Percentiles rank a stretch among this genome's conserved stretches.
Evolutionary conservation across 83 land plant species (phyloP).

Genomic region (Picea abies): DNA sequence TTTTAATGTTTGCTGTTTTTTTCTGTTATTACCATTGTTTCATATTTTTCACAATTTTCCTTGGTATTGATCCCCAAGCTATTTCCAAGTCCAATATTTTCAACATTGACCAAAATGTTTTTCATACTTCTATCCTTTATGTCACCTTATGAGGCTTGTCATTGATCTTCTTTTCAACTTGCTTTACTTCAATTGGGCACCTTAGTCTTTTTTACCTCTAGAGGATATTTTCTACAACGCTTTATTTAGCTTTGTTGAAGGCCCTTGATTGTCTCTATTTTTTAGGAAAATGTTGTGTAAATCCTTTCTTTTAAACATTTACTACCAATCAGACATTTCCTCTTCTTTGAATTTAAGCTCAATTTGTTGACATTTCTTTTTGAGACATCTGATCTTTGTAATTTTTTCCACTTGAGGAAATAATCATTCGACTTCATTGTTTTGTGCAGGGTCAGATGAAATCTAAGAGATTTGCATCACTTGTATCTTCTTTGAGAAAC

Average conservation of each 20-base stretch:
- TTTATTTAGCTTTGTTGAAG: background rate
- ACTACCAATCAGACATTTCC: background rate
- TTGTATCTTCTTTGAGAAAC: conserved; percentile 33
- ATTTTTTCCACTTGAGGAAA: background rate
- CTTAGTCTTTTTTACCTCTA: background rate
- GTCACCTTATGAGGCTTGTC: too few relatives aligned
- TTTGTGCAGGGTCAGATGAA: conserved; percentile 40
- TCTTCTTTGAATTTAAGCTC: background rate
- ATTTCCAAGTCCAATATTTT: too few relatives aligned
- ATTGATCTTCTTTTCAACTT: too few relatives aligned
- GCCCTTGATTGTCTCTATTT: background rate
- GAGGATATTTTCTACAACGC: background rate
- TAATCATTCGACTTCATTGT: background rate
- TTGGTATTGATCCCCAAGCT: too few relatives aligned
- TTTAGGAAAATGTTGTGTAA: too few relatives aligned
- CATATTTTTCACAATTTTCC: too few relatives aligned
- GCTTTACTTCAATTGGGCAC: background rate
- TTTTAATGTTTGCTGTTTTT: too few relatives aligned
- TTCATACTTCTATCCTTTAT: too few relatives aligned
- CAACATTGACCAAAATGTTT: too few relatives aligned
- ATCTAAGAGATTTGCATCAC: conserved; percentile 36
- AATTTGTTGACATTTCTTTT: background rate
- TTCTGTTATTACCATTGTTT: too few relatives aligned
- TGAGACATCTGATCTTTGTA: background rate
- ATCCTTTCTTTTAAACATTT: background rate